Evolutionary conservation across 225 moss, liverwort and hornwort genomes (phyloP).

Genomic region (Anthoceros angustus): DNA sequence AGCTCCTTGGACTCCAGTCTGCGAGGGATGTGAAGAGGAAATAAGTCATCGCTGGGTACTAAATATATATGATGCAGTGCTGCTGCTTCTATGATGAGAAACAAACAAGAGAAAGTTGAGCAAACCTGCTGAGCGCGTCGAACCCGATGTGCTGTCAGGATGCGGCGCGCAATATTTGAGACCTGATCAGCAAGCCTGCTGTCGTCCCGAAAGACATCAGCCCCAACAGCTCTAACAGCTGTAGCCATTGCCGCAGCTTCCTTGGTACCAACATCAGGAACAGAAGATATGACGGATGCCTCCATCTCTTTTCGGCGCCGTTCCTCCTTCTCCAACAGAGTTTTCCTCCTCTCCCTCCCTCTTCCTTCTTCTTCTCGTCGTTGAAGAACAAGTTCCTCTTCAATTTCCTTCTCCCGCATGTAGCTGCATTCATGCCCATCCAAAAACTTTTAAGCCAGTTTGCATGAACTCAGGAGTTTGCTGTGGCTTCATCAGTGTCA

Average conservation of each 20-base stretch:
- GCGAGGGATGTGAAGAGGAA: conserved; percentile 9
- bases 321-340: conserved; percentile 80
- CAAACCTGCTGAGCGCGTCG: conserved; percentile 90
- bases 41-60: not conserved
- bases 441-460: not conserved
- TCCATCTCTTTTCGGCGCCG: conserved; percentile 81
- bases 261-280: conserved; percentile 90
- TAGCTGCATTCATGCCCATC: conserved; percentile 29
- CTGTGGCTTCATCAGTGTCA: not conserved
- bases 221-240: conserved; percentile 89
- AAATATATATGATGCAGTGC: too few species aligned
- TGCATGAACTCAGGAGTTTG: not conserved
- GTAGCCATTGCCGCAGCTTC: conserved; percentile 99
- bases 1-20: conserved; percentile 94
- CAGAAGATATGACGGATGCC: conserved; percentile 81
- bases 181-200: conserved; percentile 85
- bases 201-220: conserved; percentile 88
- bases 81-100: not conserved
- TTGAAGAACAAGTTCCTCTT: conserved; percentile 82
- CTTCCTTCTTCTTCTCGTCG: conserved; percentile 93
- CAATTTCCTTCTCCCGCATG: conserved; percentile 93
- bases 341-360: conserved; percentile 86
- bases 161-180: conserved; percentile 82
- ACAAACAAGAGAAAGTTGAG: not conserved
- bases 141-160: conserved; percentile 76